Percentiles rank a stretch among this genome's conserved stretches.
Evolutionary conservation across 352 stramenopile species (phyloP).

Genomic region (Phytophthora tubulina): DNA sequence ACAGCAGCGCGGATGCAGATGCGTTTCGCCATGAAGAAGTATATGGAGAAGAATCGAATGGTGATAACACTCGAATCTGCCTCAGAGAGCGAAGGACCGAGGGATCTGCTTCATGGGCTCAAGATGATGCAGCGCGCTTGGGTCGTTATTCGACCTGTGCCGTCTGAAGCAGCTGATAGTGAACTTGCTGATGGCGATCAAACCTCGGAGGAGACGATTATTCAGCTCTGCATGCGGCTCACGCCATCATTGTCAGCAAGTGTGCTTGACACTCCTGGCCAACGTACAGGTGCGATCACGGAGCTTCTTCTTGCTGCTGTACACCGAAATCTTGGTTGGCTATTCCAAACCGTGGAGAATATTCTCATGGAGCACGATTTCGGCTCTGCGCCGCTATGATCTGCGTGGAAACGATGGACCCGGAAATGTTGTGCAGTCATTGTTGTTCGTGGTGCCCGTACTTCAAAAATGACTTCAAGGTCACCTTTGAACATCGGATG

Average conservation of each 20-base stretch:
- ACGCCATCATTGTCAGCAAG: slow-evolving; percentile 47
- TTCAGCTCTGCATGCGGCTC: slow-evolving; percentile 64
- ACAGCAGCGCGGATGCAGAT: slow-evolving; percentile 44
- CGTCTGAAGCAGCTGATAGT: slow-evolving; percentile 11
- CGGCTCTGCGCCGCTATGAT: slow-evolving; percentile 7
- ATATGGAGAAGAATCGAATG: slow-evolving; percentile 31
- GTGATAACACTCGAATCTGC: slow-evolving; percentile 44
- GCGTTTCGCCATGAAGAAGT: slow-evolving; percentile 54
- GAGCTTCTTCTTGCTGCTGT: slow-evolving; percentile 59
- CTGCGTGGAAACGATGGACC: not conserved
- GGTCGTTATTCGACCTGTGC: slow-evolving; percentile 48
- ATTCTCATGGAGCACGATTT: slow-evolving; percentile 58
- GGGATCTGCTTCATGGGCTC: slow-evolving; percentile 46
- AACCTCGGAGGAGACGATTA: slow-evolving; percentile 43
- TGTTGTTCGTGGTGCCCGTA: not conserved
- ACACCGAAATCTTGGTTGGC: slow-evolving; percentile 54
- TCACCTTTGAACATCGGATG: not conserved
- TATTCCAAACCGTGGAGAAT: slow-evolving; percentile 67
- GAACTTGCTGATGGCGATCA: slow-evolving; percentile 1
- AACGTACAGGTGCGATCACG: slow-evolving; percentile 49
- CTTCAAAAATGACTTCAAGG: not conserved
- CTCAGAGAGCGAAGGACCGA: slow-evolving; percentile 44
- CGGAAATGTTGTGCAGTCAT: not conserved
- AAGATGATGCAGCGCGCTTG: slow-evolving; percentile 55
- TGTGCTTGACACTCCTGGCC: slow-evolving; percentile 21